Percentiles rank a stretch among this genome's conserved stretches.
phyloP scores from a whole-genome alignment of 257 asterid species.

The Thymus mandschuricus region DNA sequence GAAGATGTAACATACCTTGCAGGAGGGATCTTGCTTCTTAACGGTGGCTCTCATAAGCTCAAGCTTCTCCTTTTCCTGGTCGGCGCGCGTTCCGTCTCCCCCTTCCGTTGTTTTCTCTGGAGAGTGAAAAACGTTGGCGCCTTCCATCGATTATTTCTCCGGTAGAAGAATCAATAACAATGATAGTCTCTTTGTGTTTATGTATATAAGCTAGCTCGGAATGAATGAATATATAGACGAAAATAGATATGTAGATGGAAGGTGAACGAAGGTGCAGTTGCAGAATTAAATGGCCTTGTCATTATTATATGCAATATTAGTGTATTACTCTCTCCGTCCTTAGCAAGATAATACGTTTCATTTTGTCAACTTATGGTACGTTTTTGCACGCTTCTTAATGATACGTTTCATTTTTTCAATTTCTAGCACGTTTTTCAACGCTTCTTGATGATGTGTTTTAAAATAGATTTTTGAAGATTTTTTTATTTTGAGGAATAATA shows the following conservation, averaged over 20 bases:
- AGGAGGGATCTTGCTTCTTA: constrained; percentile 48
- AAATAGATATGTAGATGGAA: not conserved
- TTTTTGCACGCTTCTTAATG: no score
- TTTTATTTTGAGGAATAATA: no score
- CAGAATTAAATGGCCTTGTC: constrained; percentile 12
- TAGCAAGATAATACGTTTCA: no score
- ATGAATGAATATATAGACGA: not conserved
- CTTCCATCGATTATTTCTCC: not conserved
- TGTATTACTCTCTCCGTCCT: not conserved
- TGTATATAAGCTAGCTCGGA: not conserved
- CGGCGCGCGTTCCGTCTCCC: not conserved
- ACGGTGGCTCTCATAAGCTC: constrained; percentile 49
- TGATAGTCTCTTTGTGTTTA: not conserved
- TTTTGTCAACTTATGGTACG: no score
- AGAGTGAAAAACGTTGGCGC: constrained; percentile 31
- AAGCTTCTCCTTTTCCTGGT: constrained; percentile 45
- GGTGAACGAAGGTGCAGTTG: constrained; percentile 8
- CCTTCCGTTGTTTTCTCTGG: constrained; percentile 27
- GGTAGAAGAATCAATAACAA: no score
- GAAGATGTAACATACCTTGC: constrained; percentile 47
- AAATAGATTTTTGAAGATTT: no score
- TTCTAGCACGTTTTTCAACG: no score
- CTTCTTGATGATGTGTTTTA: no score
- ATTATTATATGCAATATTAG: not conserved
- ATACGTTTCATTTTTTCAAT: no score